Percentiles rank a stretch among this genome's conserved stretches.
Evolutionary conservation across 2,329 filamentous ascomycete species (phyloP).

Genomic region (Sporothrix variecibatus): DNA sequence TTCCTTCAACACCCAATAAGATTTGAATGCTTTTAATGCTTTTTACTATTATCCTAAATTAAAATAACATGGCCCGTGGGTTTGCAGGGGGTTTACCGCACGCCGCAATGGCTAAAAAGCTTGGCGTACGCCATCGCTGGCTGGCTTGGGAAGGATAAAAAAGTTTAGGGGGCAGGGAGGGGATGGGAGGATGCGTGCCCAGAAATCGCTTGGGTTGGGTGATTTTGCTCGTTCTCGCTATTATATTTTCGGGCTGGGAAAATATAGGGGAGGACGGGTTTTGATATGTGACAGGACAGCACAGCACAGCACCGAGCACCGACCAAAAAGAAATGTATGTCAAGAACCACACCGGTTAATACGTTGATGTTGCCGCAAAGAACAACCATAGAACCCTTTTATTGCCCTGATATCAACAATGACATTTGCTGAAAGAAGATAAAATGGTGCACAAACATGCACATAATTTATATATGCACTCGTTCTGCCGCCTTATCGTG

Average conservation of each 20-base stretch:
- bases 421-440: not conserved
- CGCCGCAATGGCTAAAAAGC: slow-evolving; percentile 28
- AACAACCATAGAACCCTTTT: not conserved
- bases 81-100: slow-evolving; percentile 12
- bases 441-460: not conserved
- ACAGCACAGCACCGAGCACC: not conserved
- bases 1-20: not conserved
- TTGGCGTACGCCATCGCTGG: slow-evolving; percentile 29
- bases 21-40: not conserved
- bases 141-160: not conserved
- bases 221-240: not conserved
- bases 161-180: not conserved
- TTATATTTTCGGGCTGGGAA: slow-evolving; percentile 16
- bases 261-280: slow-evolving; percentile 11
- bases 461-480: not conserved
- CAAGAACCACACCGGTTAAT: not conserved
- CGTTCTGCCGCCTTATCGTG: not conserved
- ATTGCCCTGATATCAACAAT: not conserved
- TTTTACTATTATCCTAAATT: too few species aligned
- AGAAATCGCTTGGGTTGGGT: slow-evolving; percentile 17
- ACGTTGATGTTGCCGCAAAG: not conserved
- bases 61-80: slow-evolving; percentile 18
- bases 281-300: not conserved
- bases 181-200: not conserved
- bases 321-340: not conserved